phyloP scores from a whole-genome alignment of 106 monocot species.

The Dendrobium catenatum region DNA sequence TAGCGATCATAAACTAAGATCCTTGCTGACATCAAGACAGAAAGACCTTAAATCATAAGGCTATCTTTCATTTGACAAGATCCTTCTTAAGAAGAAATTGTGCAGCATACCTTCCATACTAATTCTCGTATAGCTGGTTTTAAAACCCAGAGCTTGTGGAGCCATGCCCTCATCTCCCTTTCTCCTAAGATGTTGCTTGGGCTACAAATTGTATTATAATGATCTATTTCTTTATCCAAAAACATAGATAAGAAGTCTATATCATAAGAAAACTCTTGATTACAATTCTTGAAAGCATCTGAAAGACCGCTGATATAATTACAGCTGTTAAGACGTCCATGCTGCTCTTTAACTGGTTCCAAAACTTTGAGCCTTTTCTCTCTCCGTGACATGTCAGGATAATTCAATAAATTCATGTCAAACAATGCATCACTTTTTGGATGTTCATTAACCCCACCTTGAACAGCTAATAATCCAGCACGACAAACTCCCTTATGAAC shows the following conservation, averaged over 20 bases:
- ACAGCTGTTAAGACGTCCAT: constrained; percentile 9
- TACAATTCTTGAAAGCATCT: constrained; percentile 11
- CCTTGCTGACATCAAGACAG: neutral
- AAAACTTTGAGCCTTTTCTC: constrained; percentile 49
- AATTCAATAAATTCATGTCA: constrained; percentile 23
- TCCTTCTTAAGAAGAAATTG: neutral
- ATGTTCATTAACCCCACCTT: constrained; percentile 18
- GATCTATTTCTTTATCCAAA: constrained; percentile 71
- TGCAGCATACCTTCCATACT: constrained; percentile 71
- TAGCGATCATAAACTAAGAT: neutral
- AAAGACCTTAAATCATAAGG: neutral
- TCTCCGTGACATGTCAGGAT: constrained; percentile 39
- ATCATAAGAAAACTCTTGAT: constrained; percentile 66
- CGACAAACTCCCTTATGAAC: constrained; percentile 89
- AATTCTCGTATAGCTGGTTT: constrained; percentile 66
- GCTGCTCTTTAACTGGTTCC: constrained; percentile 9
- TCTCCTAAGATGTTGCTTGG: constrained; percentile 82
- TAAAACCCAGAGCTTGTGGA: constrained; percentile 75
- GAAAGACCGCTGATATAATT: constrained; percentile 13
- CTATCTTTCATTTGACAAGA: neutral
- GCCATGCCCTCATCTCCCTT: constrained; percentile 88
- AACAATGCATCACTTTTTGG: constrained; percentile 4
- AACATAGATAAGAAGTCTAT: constrained; percentile 70
- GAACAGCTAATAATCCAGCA: constrained; percentile 83
- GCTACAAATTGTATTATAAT: constrained; percentile 76